These are phyloP conservation scores for Tetraselmis striata DNA, from an alignment of 139 green algal species.

Conservation along the genomic window DNA sequence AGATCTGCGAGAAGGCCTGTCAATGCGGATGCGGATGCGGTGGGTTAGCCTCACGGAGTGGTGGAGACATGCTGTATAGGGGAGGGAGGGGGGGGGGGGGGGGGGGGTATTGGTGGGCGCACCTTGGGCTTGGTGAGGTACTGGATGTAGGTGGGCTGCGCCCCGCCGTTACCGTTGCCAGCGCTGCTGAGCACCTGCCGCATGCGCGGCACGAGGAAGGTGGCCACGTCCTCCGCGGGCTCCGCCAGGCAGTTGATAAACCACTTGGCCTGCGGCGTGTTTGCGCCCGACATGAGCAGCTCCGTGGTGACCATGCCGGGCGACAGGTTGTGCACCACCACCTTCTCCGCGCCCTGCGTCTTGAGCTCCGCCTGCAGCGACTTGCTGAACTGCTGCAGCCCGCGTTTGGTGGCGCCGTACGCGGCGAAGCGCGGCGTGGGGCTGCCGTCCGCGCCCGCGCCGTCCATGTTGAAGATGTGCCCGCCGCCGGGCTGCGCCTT, in stretches of 20 bases:
- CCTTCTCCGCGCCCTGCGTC: conserved; percentile 56
- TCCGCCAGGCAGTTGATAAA: conserved; percentile 95
- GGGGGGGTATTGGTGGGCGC: conserved; percentile 43
- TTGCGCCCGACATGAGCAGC: conserved; percentile 76
- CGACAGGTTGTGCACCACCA: conserved; percentile 79
- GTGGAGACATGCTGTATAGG: conserved; percentile 42
- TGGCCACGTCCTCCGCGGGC: conserved; percentile 55
- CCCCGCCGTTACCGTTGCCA: neutral
- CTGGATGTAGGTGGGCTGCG: conserved; percentile 54
- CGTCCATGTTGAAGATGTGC: conserved; percentile 94
- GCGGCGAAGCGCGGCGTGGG: conserved; percentile 82
- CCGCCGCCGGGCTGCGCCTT: conserved; percentile 61
- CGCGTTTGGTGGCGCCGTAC: conserved; percentile 90
- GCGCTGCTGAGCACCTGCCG: conserved; percentile 43
- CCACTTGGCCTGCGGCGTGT: conserved; percentile 73
- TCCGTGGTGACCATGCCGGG: conserved; percentile 93
- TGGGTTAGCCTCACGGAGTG: too few species aligned
- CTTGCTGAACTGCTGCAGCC: conserved; percentile 77
- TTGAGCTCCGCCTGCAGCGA: conserved; percentile 53
- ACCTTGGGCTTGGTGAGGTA: conserved; percentile 80
- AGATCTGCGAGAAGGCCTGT: neutral
- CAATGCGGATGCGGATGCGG: neutral
- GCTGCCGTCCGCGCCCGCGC: conserved; percentile 65
- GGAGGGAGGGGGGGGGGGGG: neutral
- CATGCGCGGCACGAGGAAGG: conserved; percentile 75